Evolutionary conservation across 345 rosid species (phyloP).

Genomic region (Syzygium grande): DNA sequence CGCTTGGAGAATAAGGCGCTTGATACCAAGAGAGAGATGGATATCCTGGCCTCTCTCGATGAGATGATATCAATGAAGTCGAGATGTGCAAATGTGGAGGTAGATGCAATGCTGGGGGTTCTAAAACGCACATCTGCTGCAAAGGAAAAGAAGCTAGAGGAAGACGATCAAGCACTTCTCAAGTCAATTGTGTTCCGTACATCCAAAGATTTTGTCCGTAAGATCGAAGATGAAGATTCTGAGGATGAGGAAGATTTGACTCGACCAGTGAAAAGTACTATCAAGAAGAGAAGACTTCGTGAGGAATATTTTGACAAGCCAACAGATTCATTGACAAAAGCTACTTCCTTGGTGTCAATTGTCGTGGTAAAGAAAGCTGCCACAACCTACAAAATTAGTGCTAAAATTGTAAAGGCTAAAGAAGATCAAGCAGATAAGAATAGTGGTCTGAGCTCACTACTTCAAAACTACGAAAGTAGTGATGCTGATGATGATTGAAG

Average conservation of each 20-base stretch:
- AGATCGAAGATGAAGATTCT: slow-evolving; percentile 1
- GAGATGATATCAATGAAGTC: slow-evolving; percentile 89
- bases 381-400: slow-evolving; percentile 1
- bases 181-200: slow-evolving; percentile 1
- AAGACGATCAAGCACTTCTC: slow-evolving; percentile 10
- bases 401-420: slow-evolving; percentile 13
- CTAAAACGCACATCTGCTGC: slow-evolving; percentile 53
- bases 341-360: slow-evolving; percentile 17
- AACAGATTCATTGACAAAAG: background rate
- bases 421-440: slow-evolving; percentile 3
- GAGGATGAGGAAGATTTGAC: background rate
- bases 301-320: background rate
- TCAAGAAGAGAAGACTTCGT: background rate
- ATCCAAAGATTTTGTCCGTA: background rate
- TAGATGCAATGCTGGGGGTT: slow-evolving; percentile 84
- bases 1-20: slow-evolving; percentile 68
- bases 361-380: slow-evolving; percentile 39
- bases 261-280: background rate
- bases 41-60: slow-evolving; percentile 69
- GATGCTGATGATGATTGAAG: slow-evolving; percentile 17
- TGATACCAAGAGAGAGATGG: slow-evolving; percentile 89
- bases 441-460: slow-evolving; percentile 22
- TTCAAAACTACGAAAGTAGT: slow-evolving; percentile 51
- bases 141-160: slow-evolving; percentile 17
- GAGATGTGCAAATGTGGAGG: slow-evolving; percentile 73